Percentiles rank a stretch among this genome's conserved stretches.
Conservation (phyloP, 257 asterid species). For the Solanum tacnaense region DNA sequence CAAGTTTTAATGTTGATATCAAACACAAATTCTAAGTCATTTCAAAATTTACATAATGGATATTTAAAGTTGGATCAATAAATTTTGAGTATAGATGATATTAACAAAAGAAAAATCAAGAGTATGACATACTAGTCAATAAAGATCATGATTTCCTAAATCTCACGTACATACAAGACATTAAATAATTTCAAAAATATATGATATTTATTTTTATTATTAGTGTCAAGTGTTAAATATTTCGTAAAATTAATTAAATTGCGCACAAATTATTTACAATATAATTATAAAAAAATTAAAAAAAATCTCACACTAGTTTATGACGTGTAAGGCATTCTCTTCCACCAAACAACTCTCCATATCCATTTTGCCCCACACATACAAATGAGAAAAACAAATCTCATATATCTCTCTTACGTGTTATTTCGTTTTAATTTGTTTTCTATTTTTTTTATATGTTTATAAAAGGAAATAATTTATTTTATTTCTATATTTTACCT, state of each 20-base stretch:
- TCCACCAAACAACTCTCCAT: neutral
- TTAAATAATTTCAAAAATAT: neutral
- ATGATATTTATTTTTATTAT: neutral
- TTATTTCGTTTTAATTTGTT: neutral
- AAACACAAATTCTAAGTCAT: neutral
- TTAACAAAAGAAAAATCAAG: neutral
- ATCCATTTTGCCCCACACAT: neutral
- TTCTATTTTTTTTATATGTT: rapidly evolving
- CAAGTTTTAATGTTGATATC: neutral
- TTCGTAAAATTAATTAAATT: neutral
- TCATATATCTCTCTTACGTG: neutral
- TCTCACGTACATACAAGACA: neutral
- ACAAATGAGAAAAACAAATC: neutral
- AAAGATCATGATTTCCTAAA: too few relatives aligned
- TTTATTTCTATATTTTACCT: neutral
- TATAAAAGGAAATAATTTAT: neutral
- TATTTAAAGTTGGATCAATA: neutral
- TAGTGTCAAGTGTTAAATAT: neutral
- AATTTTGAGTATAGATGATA: neutral
- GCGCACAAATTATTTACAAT: rapidly evolving
- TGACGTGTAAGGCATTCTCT: neutral
- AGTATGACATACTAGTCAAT: too few relatives aligned
- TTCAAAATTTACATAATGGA: too few relatives aligned
- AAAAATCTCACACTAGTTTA: neutral
- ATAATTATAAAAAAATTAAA: neutral